These are phyloP conservation scores for Perilla frutescens DNA, from an alignment of 257 asterid species.

Conservation along the genomic window DNA sequence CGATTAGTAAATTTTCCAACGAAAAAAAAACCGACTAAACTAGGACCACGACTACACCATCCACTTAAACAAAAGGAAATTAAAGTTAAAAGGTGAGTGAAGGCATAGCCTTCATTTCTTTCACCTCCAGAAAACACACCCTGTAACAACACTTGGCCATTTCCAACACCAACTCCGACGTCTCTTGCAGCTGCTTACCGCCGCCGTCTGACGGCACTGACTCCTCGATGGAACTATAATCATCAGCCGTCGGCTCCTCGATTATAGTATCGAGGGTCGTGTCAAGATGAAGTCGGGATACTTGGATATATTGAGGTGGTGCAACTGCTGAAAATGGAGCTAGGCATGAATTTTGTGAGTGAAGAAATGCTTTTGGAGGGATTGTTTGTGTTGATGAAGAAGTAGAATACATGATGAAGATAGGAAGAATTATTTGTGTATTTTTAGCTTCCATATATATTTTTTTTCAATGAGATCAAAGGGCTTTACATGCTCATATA, in stretches of 20 bases:
- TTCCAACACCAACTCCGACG: conserved; percentile 3
- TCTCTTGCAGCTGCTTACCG: neutral
- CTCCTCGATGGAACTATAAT: neutral
- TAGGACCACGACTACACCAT: too few species aligned
- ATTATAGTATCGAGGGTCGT: conserved; percentile 28
- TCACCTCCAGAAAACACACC: conserved; percentile 19
- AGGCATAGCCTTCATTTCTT: neutral
- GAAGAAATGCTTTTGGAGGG: neutral
- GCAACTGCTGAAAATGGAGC: conserved; percentile 38
- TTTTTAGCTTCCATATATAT: neutral
- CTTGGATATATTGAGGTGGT: conserved; percentile 31
- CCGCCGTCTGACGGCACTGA: neutral
- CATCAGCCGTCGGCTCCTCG: conserved; percentile 10
- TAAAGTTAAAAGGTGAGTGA: too few species aligned
- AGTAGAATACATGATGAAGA: conserved; percentile 1
- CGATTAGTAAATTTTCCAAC: too few species aligned
- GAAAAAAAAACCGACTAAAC: too few species aligned
- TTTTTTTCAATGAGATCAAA: neutral
- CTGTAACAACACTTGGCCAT: conserved; percentile 15
- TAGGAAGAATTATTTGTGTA: neutral
- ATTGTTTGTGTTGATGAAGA: neutral
- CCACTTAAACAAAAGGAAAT: too few species aligned
- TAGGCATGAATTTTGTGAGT: neutral
- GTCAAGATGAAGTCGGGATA: conserved; percentile 1
- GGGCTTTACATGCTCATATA: neutral